Evolutionary conservation across 179 eudicot genomes (phyloP).

Genomic region (Silene noctiflora): DNA sequence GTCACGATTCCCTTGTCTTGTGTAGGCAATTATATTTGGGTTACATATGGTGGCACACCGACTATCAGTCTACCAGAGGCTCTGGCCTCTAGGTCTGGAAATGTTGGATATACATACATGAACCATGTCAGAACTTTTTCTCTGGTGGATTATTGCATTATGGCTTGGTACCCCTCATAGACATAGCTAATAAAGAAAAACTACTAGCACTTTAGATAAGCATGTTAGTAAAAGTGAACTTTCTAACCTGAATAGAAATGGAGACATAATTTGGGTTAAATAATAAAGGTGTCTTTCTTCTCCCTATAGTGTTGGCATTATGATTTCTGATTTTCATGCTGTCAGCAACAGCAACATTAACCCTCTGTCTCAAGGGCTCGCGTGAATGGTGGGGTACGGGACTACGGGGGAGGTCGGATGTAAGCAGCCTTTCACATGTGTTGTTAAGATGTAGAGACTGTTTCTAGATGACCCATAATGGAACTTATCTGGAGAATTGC

Average conservation of each 20-base stretch:
- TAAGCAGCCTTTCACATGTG: not conserved
- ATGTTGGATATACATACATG: not conserved
- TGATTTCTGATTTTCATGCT: constrained; percentile 2
- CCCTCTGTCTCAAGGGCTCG: not conserved
- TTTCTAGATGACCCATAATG: not conserved
- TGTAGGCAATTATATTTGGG: not conserved
- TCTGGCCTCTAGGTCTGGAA: not conserved
- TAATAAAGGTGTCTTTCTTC: not conserved
- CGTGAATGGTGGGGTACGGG: not conserved
- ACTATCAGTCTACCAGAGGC: not conserved
- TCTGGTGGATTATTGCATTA: not conserved
- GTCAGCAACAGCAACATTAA: not conserved
- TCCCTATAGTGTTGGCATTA: not conserved
- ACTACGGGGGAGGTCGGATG: not conserved
- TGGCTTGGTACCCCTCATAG: too few species aligned
- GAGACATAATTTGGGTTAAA: not conserved
- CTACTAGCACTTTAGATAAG: not conserved
- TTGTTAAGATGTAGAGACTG: not conserved
- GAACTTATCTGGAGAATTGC: not conserved
- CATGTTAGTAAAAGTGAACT: not conserved
- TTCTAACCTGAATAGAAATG: too few species aligned
- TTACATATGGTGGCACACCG: not conserved
- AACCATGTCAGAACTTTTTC: not conserved
- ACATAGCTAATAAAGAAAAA: too few species aligned
- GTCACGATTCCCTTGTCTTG: not conserved